Evolutionary conservation across 768 basidiomycete species (phyloP).

Genomic region (Boletales sp.): DNA sequence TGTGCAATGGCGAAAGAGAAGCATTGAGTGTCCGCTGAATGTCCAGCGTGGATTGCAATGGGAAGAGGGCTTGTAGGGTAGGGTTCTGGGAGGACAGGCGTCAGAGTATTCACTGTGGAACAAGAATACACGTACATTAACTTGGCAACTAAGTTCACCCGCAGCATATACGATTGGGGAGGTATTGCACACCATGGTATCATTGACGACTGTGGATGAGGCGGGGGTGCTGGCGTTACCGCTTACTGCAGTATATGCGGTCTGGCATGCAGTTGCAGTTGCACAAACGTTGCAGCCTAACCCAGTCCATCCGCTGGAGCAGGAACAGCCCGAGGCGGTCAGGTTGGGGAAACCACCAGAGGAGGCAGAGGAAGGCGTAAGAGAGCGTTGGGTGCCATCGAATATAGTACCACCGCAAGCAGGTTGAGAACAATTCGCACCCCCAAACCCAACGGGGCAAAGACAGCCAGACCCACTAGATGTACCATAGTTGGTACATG

Average conservation of each 20-base stretch:
- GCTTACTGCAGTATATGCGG: constrained; percentile 47
- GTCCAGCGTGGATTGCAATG: constrained; percentile 66
- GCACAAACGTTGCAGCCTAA: constrained; percentile 79
- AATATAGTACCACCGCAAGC: constrained; percentile 82
- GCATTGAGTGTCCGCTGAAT: constrained; percentile 75
- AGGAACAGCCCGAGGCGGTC: constrained; percentile 63
- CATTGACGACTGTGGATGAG: constrained; percentile 42
- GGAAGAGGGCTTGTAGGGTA: constrained; percentile 74
- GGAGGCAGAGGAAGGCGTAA: constrained; percentile 37
- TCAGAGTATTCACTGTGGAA: not conserved
- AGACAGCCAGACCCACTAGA: constrained; percentile 41
- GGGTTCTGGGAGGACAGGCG: constrained; percentile 56
- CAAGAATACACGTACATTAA: constrained; percentile 55
- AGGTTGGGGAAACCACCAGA: constrained; percentile 58
- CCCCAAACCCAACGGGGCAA: constrained; percentile 84
- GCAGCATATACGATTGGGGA: constrained; percentile 69
- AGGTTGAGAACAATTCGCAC: constrained; percentile 61
- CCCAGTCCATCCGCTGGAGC: constrained; percentile 74
- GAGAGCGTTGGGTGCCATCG: constrained; percentile 57
- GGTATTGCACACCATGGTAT: constrained; percentile 72
- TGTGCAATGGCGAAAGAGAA: constrained; percentile 56
- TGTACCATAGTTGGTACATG: constrained; percentile 25
- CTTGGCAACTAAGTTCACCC: constrained; percentile 81
- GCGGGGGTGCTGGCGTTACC: constrained; percentile 32
- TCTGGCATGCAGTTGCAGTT: constrained; percentile 62